Evolutionary conservation across 495 filamentous ascomycete species (phyloP).

Genomic region (Aspergillus egyptiacus): DNA sequence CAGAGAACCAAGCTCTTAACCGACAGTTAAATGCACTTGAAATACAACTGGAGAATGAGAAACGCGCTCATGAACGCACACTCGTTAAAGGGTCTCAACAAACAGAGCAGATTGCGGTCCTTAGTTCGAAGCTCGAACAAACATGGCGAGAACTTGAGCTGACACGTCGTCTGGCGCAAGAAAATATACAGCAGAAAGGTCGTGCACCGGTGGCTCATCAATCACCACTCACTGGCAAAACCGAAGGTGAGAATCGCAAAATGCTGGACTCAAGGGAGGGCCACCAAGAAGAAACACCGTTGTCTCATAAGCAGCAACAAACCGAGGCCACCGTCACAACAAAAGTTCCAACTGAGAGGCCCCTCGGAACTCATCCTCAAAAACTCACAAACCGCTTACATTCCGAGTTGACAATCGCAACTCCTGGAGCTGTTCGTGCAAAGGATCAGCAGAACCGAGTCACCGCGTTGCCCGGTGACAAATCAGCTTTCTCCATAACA

Average conservation of each 20-base stretch:
- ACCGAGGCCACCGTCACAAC: conserved; percentile 5
- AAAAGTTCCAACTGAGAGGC: conserved; percentile 18
- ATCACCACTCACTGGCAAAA: conserved; percentile 46
- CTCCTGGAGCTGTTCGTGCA: conserved; percentile 56
- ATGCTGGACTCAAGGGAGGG: conserved; percentile 60
- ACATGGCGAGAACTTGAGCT: conserved; percentile 35
- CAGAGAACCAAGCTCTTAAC: conserved; percentile 71
- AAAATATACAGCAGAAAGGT: conserved; percentile 19
- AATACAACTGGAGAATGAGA: conserved; percentile 74
- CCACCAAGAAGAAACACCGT: conserved; percentile 53
- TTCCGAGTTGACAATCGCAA: conserved; percentile 53
- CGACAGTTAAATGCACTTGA: conserved; percentile 68
- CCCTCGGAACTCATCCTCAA: conserved; percentile 20
- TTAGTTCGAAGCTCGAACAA: conserved; percentile 36
- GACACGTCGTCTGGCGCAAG: conserved; percentile 29
- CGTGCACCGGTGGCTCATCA: conserved; percentile 13
- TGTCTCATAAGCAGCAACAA: conserved; percentile 40
- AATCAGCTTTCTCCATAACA: conserved; percentile 87
- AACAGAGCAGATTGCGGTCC: conserved; percentile 40
- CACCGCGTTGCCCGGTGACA: conserved; percentile 63
- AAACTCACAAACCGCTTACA: conserved; percentile 43
- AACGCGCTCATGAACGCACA: conserved; percentile 56
- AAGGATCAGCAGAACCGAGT: conserved; percentile 48
- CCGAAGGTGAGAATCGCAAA: conserved; percentile 54
- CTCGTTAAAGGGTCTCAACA: conserved; percentile 43